These are phyloP conservation scores for Serendipita sp. DNA, from an alignment of 1,284 basidiomycete species.

Conservation along the genomic window DNA sequence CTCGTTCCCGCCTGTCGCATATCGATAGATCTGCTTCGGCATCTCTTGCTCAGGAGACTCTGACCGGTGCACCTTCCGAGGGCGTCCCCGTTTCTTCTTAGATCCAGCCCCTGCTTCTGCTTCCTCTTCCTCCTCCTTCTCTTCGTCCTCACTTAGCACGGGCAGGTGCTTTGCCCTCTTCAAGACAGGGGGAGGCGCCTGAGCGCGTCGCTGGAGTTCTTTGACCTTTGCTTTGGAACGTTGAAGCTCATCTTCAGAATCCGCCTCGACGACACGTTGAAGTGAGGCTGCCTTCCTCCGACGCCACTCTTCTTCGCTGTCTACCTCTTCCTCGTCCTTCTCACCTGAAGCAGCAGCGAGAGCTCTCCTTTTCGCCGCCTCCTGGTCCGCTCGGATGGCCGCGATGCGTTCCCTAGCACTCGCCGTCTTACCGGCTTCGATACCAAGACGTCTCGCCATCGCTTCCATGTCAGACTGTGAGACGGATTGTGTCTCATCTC, in stretches of 20 bases:
- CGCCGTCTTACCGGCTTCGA: neutral
- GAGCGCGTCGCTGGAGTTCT: neutral
- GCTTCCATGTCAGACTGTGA: neutral
- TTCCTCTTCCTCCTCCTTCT: neutral
- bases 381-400: neutral
- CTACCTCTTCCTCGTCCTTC: neutral
- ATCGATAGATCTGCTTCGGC: neutral
- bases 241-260: neutral
- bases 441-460: neutral
- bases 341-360: neutral
- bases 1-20: conserved; percentile 7
- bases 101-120: conserved; percentile 1
- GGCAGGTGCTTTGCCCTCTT: neutral
- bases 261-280: neutral
- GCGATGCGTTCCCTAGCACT: neutral
- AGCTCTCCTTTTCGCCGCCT: neutral
- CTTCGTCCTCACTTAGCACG: neutral
- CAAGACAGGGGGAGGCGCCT: neutral
- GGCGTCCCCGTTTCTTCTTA: neutral
- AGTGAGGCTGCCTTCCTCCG: neutral
- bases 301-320: neutral
- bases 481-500: neutral
- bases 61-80: neutral
- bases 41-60: neutral
- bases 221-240: neutral